Evolutionary conservation across 306 rosid species (phyloP), one percentile per base, ranked within the genome.

Genomic region (Ceratonia siliqua): DNA sequence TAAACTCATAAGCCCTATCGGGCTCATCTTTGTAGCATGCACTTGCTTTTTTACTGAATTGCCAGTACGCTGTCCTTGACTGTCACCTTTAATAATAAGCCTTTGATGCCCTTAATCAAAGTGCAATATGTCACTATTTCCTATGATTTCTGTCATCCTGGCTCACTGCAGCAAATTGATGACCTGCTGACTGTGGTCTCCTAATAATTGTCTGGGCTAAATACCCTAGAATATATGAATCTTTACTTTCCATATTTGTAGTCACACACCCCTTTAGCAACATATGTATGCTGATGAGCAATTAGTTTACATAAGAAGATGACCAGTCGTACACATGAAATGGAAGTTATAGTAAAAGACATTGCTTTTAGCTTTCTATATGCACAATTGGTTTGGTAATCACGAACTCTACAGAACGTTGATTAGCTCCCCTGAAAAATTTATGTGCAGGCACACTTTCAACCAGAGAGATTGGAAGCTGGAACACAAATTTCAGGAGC

Each of bases 141-240:
- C 56, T 73, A 38, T 35, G 49, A 64, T 22, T 66, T 46, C 58
- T 64, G 45, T 6, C 41, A 65, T 46, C 64, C 65, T 3, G 28
- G 58, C 30, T 57, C 52, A 11, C 71, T 79, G 59, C 66, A 73
- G 39, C 28, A 72, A 55, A 79, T 72, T 43, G 33, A 57, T 71
- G 68, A 63, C 70, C 22, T 72, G 33, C 27, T 25, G 46, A 50
- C 41, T 49, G 56, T 53, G 43, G 54, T 63, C 46, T 8, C 15
- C 45, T 21, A 25, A 55, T 55, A 64, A 3, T 18, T 35, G 21
- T 27, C 27, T 33, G 54, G 24, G 39, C 49, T 54, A 35, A 66
- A 45, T 63, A 14, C 13, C 20, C 12, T 25, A 54, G 35, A 55
- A 65, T 55, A 71, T 53, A 46, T 25, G 69, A 72, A 79, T 54